Base-by-base conservation (phyloP, 768 basidiomycete species). In the Pulveroboletus sp. region DNA sequence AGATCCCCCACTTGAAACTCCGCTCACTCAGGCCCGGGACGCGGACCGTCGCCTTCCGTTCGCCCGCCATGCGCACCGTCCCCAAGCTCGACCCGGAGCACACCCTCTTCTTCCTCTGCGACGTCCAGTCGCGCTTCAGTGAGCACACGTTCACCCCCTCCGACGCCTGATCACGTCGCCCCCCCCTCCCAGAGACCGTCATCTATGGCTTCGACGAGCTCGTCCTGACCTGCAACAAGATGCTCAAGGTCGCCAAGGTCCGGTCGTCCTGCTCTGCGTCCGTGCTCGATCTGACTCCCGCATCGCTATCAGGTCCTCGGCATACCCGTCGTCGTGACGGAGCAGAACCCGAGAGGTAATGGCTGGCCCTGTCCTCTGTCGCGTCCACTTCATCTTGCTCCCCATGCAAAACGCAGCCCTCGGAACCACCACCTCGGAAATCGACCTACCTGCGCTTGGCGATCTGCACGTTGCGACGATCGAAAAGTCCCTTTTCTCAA, bases 401-500 rank as follows among this genome's bases (percentile, higher is more conserved):
- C 21, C 21, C 21, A 3, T 21, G 21, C 21, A 21, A 21, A 14
- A n/a, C 21, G 37, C 59, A 90, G 88, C 76, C 1, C 76, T 93
- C 38, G 91, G 90, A 0, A 71, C 73, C 15, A 89, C 83, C 5
- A 78, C 80, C 35, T 77, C 83, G 0, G 82, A 80, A 44, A 73
- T 92, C 51, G 76, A 78, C 57, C 66, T 77, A 51, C 59, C 67
- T 12, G 72, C 77, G 30, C 75, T 89, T 1, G 85, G 75, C 0
- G 56, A 75, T 4, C 71, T 88, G 26, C 74, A 79, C 51, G 66
- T 85, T 31, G 85, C 76, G 36, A 80, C 82, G 9, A 74, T 81
- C 60, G 80, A 85, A 57, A 96, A 96, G 66, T 81, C 83, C 0
- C 76, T 80, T 46, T 96, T 97, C 72, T 89, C 87, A 1, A 95